Percentiles rank a stretch among this genome's conserved stretches.
phyloP scores from a whole-genome alignment of 1,284 basidiomycete species.

The Coniophora puteana region DNA sequence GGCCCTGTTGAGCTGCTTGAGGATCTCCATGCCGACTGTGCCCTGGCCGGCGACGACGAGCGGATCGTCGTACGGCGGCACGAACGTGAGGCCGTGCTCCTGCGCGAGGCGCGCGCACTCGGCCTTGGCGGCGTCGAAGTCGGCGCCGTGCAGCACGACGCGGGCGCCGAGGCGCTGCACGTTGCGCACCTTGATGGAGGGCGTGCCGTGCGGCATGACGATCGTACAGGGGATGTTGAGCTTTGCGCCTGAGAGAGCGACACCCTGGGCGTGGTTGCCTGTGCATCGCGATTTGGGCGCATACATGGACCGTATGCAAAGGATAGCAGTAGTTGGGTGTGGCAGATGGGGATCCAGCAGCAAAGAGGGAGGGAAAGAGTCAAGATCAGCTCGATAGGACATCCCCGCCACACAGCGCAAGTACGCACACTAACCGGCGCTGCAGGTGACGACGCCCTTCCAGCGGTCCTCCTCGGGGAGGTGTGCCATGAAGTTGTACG shows the following conservation, averaged over 20 bases:
- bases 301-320: too few species aligned
- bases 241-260: conserved; percentile 87
- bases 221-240: conserved; percentile 94
- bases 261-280: conserved; percentile 99
- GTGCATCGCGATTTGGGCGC: too few species aligned
- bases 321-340: conserved; percentile 8
- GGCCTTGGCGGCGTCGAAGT: conserved; percentile 96
- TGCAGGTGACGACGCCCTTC: conserved; percentile 98
- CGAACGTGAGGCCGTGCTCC: conserved; percentile 80
- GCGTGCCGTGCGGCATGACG: conserved; percentile 96
- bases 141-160: conserved; percentile 87
- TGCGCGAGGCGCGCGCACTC: conserved; percentile 88
- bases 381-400: too few species aligned
- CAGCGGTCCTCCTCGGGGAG: conserved; percentile 86
- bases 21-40: conserved; percentile 92
- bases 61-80: conserved; percentile 98
- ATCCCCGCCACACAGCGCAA: conserved; percentile 13
- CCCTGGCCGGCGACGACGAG: conserved; percentile 97
- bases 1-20: conserved; percentile 78
- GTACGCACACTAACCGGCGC: conserved; percentile 83
- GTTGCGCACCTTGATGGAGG: conserved; percentile 94
- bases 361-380: conserved; percentile 6
- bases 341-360: not conserved
- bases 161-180: conserved; percentile 92
- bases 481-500: conserved; percentile 98